A percentile compares a stretch with the other conserved stretches of the same genome.
Conservation (phyloP, 495 filamentous ascomycete species). For the Trichoderma reesei region DNA sequence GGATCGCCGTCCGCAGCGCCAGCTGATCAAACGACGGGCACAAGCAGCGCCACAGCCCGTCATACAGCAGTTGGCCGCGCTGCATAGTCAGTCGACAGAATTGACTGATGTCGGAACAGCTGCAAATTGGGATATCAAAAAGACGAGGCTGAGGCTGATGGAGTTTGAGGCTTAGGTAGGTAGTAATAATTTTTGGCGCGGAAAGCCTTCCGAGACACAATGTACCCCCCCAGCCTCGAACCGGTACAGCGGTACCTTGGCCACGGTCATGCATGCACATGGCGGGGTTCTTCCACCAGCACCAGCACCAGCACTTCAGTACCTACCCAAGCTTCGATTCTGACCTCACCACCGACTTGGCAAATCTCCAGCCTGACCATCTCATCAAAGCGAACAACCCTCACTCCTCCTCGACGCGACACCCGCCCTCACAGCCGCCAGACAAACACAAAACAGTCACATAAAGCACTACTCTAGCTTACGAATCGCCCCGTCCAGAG, state of each 20-base stretch:
- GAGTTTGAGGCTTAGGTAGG: no score
- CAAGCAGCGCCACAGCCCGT: conserved; percentile 59
- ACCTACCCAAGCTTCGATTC: no score
- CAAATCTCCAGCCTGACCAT: not conserved
- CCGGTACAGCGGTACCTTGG: not conserved
- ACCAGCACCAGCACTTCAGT: no score
- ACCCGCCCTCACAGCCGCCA: not conserved
- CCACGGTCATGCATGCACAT: conserved; percentile 10
- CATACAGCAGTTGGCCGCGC: conserved; percentile 16
- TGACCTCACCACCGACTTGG: no score
- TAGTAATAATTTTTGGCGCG: not conserved
- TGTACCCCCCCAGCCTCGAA: not conserved
- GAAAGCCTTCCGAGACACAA: not conserved
- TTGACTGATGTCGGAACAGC: no score
- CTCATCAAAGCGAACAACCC: not conserved
- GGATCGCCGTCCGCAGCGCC: conserved; percentile 19
- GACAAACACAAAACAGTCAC: not conserved
- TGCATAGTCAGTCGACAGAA: not conserved
- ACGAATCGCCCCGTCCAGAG: not conserved
- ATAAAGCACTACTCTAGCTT: no score
- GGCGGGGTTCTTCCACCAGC: conserved; percentile 7
- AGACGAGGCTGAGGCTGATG: no score
- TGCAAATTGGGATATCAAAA: not conserved
- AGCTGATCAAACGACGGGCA: conserved; percentile 47
- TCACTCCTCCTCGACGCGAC: not conserved